Evolutionary conservation across 345 rosid genomes (phyloP).

Genomic region (Psidium guajava): DNA sequence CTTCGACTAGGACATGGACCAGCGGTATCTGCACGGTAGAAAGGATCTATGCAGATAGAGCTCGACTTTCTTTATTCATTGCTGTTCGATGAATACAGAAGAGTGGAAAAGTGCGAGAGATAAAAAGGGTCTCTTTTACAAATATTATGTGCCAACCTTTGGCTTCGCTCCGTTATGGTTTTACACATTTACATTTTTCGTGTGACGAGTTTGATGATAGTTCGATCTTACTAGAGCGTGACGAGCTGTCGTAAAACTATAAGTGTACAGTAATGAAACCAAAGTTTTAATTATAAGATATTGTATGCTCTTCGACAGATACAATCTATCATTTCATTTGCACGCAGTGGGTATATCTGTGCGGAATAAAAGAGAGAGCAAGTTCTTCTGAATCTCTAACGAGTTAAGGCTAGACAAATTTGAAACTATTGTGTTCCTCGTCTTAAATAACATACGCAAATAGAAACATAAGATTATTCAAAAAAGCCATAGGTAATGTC

Average conservation of each 20-base stretch:
- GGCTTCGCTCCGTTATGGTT: neutral
- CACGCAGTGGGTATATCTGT: neutral
- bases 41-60: neutral
- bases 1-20: slow-evolving; percentile 9
- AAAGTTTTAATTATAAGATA: neutral
- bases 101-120: neutral
- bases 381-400: neutral
- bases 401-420: neutral
- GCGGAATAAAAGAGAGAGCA: neutral
- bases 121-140: neutral
- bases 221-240: neutral
- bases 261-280: neutral
- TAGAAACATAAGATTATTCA: neutral
- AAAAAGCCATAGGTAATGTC: neutral
- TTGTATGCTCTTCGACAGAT: neutral
- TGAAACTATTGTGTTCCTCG: neutral
- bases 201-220: neutral
- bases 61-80: neutral
- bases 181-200: neutral
- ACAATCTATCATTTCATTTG: neutral
- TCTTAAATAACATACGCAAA: neutral
- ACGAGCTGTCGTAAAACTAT: neutral
- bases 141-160: neutral
- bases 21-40: neutral
- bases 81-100: neutral